phyloP scores from a whole-genome alignment of 1,139 yeast genomes.

The Debaryomycetaceae sp. region DNA sequence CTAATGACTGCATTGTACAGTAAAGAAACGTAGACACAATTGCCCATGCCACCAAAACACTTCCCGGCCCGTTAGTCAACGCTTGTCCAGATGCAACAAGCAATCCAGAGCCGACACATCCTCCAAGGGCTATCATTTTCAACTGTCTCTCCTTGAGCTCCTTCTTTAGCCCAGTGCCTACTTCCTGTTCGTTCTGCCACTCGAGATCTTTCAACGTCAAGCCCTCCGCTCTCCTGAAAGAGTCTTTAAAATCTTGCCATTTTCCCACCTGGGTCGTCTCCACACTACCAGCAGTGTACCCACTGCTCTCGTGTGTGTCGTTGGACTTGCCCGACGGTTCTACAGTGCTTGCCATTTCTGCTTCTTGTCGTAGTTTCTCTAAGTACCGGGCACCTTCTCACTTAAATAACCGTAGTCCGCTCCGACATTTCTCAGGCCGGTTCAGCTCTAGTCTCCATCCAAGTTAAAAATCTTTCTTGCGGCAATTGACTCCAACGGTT shows the following conservation, averaged over 20 bases:
- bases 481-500: not conserved
- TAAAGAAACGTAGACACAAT: constrained; percentile 46
- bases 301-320: not conserved
- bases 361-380: not conserved
- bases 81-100: constrained; percentile 38
- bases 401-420: not conserved
- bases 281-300: not conserved
- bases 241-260: constrained; percentile 29
- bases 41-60: constrained; percentile 40
- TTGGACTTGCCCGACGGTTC: not conserved
- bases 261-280: constrained; percentile 1
- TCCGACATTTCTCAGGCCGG: not conserved
- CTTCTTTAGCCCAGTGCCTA: constrained; percentile 19
- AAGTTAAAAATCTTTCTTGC: not conserved
- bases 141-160: constrained; percentile 31
- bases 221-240: constrained; percentile 29
- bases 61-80: constrained; percentile 35
- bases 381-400: not conserved
- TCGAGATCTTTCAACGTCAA: constrained; percentile 1
- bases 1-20: constrained; percentile 65
- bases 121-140: constrained; percentile 38
- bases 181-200: constrained; percentile 10
- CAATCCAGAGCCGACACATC: constrained; percentile 37
- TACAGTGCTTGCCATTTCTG: not conserved
- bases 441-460: not conserved